These are phyloP conservation scores for Gastrolobium bilobum DNA, from an alignment of 306 rosid species.

Conservation along the genomic window DNA sequence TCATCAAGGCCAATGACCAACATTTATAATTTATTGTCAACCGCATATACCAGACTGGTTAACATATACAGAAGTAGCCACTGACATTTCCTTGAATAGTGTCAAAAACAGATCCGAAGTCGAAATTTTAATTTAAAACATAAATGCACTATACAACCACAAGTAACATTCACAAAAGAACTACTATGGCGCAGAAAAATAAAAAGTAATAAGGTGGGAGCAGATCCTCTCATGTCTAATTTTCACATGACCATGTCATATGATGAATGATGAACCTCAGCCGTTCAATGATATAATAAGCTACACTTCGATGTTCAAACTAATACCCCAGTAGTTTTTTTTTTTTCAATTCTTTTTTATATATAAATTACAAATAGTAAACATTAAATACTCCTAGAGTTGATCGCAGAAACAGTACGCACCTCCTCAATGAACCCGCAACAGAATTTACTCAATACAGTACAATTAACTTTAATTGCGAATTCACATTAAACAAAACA, in stretches of 20 bases:
- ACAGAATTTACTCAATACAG: not conserved
- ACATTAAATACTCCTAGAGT: not conserved
- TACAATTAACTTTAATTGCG: not conserved
- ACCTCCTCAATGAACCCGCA: not conserved
- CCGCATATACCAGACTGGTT: not conserved
- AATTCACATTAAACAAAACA: not conserved
- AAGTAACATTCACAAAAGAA: slow-evolving; percentile 15
- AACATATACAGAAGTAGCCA: slow-evolving; percentile 1
- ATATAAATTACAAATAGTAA: not conserved
- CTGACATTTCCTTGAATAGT: not conserved
- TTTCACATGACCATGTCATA: too few species aligned
- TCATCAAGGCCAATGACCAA: not conserved
- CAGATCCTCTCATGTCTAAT: too few species aligned
- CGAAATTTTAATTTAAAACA: not conserved
- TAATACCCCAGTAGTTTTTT: not conserved
- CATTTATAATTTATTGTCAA: slow-evolving; percentile 34
- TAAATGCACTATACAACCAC: slow-evolving; percentile 25
- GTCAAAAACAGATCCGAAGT: slow-evolving; percentile 2
- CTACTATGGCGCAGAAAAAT: slow-evolving; percentile 3
- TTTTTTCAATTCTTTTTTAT: not conserved
- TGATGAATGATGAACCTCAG: too few species aligned
- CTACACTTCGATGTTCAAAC: slow-evolving; percentile 17
- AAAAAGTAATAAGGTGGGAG: not conserved
- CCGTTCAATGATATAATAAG: not conserved
- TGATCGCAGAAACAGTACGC: not conserved